Evolutionary conservation across 495 filamentous ascomycete species (phyloP).

Genomic region (Aspergillus mulundensis): DNA sequence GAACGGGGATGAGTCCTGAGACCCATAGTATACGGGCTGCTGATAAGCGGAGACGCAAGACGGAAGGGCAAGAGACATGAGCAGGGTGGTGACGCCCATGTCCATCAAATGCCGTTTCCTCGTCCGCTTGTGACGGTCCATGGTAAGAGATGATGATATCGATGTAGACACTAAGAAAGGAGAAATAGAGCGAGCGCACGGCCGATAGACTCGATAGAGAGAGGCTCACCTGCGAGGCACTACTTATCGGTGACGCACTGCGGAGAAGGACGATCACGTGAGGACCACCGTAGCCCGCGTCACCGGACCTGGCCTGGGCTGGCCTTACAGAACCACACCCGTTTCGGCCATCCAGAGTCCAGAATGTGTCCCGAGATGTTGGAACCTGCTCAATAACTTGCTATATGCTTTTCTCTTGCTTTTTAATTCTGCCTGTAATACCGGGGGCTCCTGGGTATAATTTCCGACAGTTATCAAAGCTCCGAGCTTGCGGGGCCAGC

Average conservation of each 20-base stretch:
- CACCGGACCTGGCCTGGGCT: slow-evolving; percentile 8
- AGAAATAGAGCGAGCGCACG: slow-evolving; percentile 16
- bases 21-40: slow-evolving; percentile 30
- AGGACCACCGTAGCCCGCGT: slow-evolving; percentile 3
- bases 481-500: slow-evolving; percentile 3
- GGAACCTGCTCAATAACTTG: background rate
- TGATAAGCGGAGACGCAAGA: slow-evolving; percentile 25
- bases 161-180: slow-evolving; percentile 18
- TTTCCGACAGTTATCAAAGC: background rate
- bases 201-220: background rate
- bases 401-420: background rate
- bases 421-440: background rate
- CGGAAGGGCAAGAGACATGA: slow-evolving; percentile 25
- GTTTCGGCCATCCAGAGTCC: no score
- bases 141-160: slow-evolving; percentile 12
- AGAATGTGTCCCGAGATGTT: background rate
- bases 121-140: slow-evolving; percentile 13
- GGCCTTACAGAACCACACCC: no score
- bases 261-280: slow-evolving; percentile 18
- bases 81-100: slow-evolving; percentile 12
- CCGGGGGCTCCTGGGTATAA: background rate
- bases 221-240: background rate
- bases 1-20: slow-evolving; percentile 25
- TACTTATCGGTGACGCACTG: slow-evolving; percentile 31
- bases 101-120: slow-evolving; percentile 13